A percentile compares a stretch with the other conserved stretches of the same genome.
Conservation (phyloP, 148 eudicot genomes). For the Selenicereus undatus region DNA sequence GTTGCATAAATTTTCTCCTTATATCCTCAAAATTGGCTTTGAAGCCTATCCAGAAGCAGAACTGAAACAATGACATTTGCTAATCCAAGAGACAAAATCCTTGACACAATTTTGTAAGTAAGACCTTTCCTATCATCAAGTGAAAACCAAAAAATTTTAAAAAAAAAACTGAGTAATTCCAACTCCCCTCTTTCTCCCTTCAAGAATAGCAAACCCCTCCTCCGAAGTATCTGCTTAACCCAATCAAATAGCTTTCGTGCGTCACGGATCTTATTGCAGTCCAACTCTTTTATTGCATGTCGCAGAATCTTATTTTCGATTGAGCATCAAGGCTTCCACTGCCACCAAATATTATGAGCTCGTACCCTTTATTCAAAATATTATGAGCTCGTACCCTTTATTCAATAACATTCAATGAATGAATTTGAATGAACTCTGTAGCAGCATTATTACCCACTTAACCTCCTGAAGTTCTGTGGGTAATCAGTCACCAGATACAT, state of each 20-base stretch:
- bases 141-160: background rate
- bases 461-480: background rate
- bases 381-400: constrained; percentile 1
- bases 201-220: background rate
- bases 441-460: constrained; percentile 8
- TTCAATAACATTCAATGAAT: constrained; percentile 8
- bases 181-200: background rate
- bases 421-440: constrained; percentile 11
- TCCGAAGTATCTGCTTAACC: background rate
- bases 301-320: constrained; percentile 13
- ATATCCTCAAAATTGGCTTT: background rate
- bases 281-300: constrained; percentile 5
- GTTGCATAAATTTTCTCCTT: background rate
- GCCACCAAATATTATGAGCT: background rate
- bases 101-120: background rate
- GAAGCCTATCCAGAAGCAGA: background rate
- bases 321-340: constrained; percentile 5
- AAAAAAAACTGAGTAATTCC: background rate
- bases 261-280: background rate
- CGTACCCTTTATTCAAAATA: background rate
- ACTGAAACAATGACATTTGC: background rate
- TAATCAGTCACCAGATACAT: constrained; percentile 58
- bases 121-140: background rate
- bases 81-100: background rate
- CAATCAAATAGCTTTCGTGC: background rate